A percentile compares a stretch with the other conserved stretches of the same genome.
These are phyloP conservation scores for Naganishia friedmannii DNA, from an alignment of 768 basidiomycete genomes.

Conservation along the genomic window DNA sequence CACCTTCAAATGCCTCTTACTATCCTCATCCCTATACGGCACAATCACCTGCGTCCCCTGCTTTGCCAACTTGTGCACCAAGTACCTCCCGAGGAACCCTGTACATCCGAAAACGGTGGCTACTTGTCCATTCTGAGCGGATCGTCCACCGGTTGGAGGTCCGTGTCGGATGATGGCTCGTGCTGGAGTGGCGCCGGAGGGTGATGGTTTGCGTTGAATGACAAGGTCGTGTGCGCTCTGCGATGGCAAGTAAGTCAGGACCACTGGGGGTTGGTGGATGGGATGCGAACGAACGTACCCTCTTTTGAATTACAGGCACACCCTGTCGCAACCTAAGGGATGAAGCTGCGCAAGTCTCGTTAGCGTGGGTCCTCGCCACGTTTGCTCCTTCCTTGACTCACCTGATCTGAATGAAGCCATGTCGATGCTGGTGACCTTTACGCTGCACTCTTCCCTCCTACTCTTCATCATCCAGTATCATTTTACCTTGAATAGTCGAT, in stretches of 20 bases:
- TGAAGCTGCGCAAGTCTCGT: not conserved
- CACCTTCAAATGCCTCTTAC: constrained; percentile 80
- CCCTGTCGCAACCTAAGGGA: constrained; percentile 1
- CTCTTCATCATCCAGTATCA: not conserved
- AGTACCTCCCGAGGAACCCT: constrained; percentile 88
- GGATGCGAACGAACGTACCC: constrained; percentile 9
- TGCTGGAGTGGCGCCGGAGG: constrained; percentile 30
- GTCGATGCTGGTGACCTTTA: not conserved
- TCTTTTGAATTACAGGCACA: constrained; percentile 8
- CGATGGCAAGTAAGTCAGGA: not conserved
- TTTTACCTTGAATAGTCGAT: not conserved
- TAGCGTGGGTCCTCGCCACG: not conserved
- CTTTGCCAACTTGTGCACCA: constrained; percentile 88
- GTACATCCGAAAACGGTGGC: constrained; percentile 97
- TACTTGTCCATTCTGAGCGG: constrained; percentile 81
- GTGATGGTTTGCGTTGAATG: constrained; percentile 37
- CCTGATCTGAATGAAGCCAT: constrained; percentile 23
- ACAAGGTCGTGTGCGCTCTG: constrained; percentile 50
- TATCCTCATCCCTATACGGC: constrained; percentile 92
- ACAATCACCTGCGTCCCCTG: constrained; percentile 80
- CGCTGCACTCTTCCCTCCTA: not conserved
- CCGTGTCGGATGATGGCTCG: constrained; percentile 70
- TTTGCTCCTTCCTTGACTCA: not conserved
- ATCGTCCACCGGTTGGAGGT: constrained; percentile 61
- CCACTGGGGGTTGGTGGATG: not conserved